These are phyloP conservation scores for Spinacia oleracea DNA, from an alignment of 179 eudicot species.

Conservation along the genomic window DNA sequence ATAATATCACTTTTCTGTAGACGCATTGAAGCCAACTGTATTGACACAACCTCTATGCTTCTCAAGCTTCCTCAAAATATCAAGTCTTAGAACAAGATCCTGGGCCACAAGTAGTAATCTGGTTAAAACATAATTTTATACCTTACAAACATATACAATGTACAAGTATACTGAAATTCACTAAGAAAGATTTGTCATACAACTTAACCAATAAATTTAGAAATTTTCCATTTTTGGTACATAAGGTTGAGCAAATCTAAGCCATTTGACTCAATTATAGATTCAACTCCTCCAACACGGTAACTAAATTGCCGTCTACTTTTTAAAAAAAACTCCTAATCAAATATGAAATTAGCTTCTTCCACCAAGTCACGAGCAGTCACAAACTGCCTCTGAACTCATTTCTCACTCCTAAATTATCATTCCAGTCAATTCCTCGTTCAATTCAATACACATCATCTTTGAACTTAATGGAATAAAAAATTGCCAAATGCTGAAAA, in stretches of 20 bases:
- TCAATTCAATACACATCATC: too few relatives aligned
- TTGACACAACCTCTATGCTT: slow-evolving; percentile 95
- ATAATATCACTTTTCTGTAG: slow-evolving; percentile 66
- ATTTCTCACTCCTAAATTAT: too few relatives aligned
- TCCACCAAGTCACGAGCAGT: too few relatives aligned
- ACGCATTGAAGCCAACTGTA: slow-evolving; percentile 75
- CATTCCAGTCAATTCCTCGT: too few relatives aligned
- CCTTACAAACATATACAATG: not conserved
- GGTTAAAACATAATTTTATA: not conserved
- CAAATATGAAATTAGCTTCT: too few relatives aligned
- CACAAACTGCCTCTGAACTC: too few relatives aligned
- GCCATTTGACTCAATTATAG: too few relatives aligned
- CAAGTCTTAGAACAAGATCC: slow-evolving; percentile 86
- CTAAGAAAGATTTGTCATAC: not conserved
- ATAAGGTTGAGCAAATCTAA: not conserved
- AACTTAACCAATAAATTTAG: not conserved
- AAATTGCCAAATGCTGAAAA: too few relatives aligned
- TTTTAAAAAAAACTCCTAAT: too few relatives aligned
- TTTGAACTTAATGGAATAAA: too few relatives aligned
- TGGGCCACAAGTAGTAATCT: slow-evolving; percentile 30
- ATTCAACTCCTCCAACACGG: too few relatives aligned
- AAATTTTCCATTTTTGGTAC: not conserved
- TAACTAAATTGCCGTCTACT: too few relatives aligned
- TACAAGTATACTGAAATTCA: not conserved
- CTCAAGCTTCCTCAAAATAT: slow-evolving; percentile 61